These are phyloP conservation scores for Jackrogersella minutella DNA, from an alignment of 495 filamentous ascomycete species.

Conservation along the genomic window DNA sequence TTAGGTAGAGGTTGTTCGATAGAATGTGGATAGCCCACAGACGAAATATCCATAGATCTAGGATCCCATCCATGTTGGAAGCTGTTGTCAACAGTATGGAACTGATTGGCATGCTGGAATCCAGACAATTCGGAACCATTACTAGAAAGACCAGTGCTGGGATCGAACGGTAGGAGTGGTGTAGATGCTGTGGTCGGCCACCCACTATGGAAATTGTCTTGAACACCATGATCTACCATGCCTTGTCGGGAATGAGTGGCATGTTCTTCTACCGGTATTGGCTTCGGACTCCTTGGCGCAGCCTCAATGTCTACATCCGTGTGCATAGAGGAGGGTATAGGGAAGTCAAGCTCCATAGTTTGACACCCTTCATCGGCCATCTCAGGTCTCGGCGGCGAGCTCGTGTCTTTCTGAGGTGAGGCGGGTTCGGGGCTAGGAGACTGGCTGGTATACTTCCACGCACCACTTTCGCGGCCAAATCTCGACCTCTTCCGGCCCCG, in stretches of 20 bases:
- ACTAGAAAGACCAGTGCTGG: not conserved
- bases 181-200: slow-evolving; percentile 11
- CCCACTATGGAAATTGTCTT: slow-evolving; percentile 15
- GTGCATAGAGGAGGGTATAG: slow-evolving; percentile 10
- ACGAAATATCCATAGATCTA: slow-evolving; percentile 11
- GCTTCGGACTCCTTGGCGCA: not conserved
- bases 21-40: slow-evolving; percentile 12
- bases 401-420: slow-evolving; percentile 1
- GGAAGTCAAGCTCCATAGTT: slow-evolving; percentile 52
- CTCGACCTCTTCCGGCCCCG: slow-evolving; percentile 75
- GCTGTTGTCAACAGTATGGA: not conserved
- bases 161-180: slow-evolving; percentile 1
- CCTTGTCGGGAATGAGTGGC: slow-evolving; percentile 2
- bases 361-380: slow-evolving; percentile 60
- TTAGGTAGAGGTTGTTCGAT: not conserved
- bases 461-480: slow-evolving; percentile 70
- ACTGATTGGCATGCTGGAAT: slow-evolving; percentile 6
- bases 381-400: slow-evolving; percentile 29
- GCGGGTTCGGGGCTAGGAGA: slow-evolving; percentile 69
- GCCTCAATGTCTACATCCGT: not conserved
- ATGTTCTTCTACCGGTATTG: slow-evolving; percentile 10
- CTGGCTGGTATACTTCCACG: slow-evolving; percentile 76
- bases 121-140: slow-evolving; percentile 12
- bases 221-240: slow-evolving; percentile 32
- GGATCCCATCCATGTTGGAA: slow-evolving; percentile 23